A percentile compares a stretch with the other conserved stretches of the same genome.
Conservation (phyloP, 495 filamentous ascomycete species). For the Aspergillus baeticus region DNA sequence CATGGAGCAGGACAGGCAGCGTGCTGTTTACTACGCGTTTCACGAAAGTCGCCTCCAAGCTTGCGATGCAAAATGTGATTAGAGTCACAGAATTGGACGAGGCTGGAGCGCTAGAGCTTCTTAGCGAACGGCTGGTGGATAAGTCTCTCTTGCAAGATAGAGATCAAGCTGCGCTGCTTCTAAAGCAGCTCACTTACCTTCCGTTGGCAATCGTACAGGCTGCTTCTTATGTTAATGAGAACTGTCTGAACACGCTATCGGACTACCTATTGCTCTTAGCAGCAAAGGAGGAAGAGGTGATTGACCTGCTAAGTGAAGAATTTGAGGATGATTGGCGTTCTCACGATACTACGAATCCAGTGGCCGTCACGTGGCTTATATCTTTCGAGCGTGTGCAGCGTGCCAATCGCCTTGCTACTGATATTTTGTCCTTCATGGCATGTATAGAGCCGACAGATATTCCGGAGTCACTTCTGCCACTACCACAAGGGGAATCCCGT, state of each 20-base stretch:
- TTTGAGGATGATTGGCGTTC: conserved; percentile 44
- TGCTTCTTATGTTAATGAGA: neutral
- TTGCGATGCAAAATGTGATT: no score
- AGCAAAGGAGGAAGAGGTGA: conserved; percentile 34
- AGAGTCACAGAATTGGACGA: no score
- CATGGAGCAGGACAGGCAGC: no score
- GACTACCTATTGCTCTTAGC: conserved; percentile 44
- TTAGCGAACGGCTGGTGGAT: no score
- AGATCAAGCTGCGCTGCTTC: neutral
- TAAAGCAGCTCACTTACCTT: neutral
- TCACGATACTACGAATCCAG: conserved; percentile 42
- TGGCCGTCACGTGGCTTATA: conserved; percentile 54
- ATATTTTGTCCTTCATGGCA: conserved; percentile 43
- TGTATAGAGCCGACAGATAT: conserved; percentile 34
- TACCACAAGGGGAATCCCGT: neutral
- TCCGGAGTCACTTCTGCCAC: conserved; percentile 30
- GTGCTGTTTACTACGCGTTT: no score
- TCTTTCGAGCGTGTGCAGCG: conserved; percentile 48
- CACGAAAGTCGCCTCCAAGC: no score
- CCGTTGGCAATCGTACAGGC: neutral
- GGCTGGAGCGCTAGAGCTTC: no score
- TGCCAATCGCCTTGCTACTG: conserved; percentile 24
- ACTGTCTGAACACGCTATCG: conserved; percentile 12
- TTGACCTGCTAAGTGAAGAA: conserved; percentile 47
- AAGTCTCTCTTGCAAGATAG: neutral